Evolutionary conservation across 192 early-diverging fungal species (phyloP), one percentile per base, ranked within the genome.

Genomic region (Rhizophlyctis rosea): DNA sequence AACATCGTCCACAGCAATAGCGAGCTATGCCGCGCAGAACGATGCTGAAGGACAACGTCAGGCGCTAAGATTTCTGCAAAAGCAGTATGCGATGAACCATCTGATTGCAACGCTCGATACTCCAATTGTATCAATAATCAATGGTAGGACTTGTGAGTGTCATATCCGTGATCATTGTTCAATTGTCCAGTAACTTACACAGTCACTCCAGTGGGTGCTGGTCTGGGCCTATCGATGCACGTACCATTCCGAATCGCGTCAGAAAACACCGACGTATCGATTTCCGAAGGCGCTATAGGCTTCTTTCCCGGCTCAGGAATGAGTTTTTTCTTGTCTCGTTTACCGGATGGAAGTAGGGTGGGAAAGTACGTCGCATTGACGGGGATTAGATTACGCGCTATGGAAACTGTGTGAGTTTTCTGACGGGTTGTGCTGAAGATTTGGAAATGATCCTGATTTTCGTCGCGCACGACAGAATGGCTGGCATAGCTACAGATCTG

Each of bases 271-370:
- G 62, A 95, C 57, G 95, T 98, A 74, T 89, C 95, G 35, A 99
- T 99, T 94, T 95, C 97, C 4, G 97, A 99, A 71, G 93, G 93
- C 3, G 83, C 81, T 56, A 99, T 99, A 61, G 97, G 97, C 14
- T 81, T 97, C 35, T 94, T 98, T 68, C 97, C 97, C 13, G 97
- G 98, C 67, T 95, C 98, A 0, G 95, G 95, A 25, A 93, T 90
- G 4, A 86, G 88, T 14, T 97, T 96, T 80, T 99, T 97, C 73
- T 72, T 99, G 53, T 85, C 97, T 28, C 80, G 95, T 14, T 69
- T 99, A 69, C 39, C 39, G 39, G 95, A 98, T 64, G 97, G 95
- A n/a, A 44, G 39, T 44, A 82, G 94, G 73, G 68, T 93, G 9
- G 97, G 97, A 44, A 87, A 83, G 32, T 99, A 91, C 64, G 75